A percentile compares a stretch with the other conserved stretches of the same genome.
Conservation (phyloP, 495 filamentous ascomycete species). For the Penicillium taxi region DNA sequence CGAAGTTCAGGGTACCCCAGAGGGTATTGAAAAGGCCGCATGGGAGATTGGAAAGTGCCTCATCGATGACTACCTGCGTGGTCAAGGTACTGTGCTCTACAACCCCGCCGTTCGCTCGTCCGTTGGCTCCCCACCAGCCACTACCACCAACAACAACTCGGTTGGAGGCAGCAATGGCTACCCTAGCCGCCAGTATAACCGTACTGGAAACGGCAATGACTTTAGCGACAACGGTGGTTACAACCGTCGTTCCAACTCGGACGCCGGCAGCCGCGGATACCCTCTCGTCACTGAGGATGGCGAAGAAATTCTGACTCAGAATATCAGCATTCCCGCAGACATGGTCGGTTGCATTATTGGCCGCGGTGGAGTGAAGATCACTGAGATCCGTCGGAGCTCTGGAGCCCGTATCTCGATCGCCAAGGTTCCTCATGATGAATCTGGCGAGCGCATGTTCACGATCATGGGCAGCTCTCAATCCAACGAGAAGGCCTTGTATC, state of each 20-base stretch:
- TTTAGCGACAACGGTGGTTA: slow-evolving; percentile 78
- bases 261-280: slow-evolving; percentile 60
- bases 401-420: slow-evolving; percentile 97
- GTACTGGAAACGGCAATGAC: slow-evolving; percentile 94
- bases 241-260: slow-evolving; percentile 69
- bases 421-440: slow-evolving; percentile 95
- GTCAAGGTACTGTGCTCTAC: slow-evolving; percentile 92
- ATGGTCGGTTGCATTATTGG: slow-evolving; percentile 99
- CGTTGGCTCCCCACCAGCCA: slow-evolving; percentile 39
- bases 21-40: slow-evolving; percentile 87
- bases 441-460: slow-evolving; percentile 98
- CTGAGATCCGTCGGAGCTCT: slow-evolving; percentile 92
- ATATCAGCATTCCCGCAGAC: slow-evolving; percentile 97
- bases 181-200: slow-evolving; percentile 65
- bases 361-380: slow-evolving; percentile 88
- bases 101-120: slow-evolving; percentile 87
- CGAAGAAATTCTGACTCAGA: slow-evolving; percentile 96
- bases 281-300: slow-evolving; percentile 89
- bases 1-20: slow-evolving; percentile 86
- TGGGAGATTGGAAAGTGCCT: slow-evolving; percentile 99
- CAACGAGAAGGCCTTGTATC: slow-evolving; percentile 91
- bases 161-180: slow-evolving; percentile 42
- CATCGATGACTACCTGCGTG: slow-evolving; percentile 94
- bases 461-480: slow-evolving; percentile 88
- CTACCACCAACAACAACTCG: slow-evolving; percentile 28